These are phyloP conservation scores for Pachysandra terminalis DNA, from an alignment of 164 flowering plant species.

Conservation along the genomic window DNA sequence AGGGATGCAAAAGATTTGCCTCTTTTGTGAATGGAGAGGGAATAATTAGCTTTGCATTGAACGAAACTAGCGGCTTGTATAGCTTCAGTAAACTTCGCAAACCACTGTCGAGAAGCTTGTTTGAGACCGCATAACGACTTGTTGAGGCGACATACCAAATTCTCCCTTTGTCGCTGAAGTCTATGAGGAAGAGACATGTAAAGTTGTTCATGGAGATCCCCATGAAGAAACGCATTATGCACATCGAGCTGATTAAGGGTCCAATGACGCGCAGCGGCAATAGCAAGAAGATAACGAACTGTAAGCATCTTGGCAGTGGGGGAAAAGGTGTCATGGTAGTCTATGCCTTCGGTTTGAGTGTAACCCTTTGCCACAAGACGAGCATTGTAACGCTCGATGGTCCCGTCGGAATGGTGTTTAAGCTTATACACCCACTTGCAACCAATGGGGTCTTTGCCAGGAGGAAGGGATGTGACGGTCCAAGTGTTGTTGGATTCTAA, in stretches of 20 bases:
- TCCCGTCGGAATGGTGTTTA: background rate
- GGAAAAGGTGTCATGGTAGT: constrained; percentile 2
- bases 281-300: background rate
- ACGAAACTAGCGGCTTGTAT: no score
- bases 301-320: background rate
- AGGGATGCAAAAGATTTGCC: no score
- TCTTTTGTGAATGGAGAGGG: no score
- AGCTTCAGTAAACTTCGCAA: no score
- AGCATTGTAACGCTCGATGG: background rate
- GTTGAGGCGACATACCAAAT: no score
- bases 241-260: background rate
- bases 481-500: background rate
- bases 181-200: no score
- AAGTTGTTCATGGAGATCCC: no score
- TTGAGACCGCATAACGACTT: no score
- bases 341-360: background rate
- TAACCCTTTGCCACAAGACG: background rate
- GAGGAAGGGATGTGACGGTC: background rate
- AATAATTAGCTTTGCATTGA: no score
- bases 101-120: no score
- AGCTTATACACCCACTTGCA: constrained; percentile 4
- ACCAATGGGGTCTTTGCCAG: background rate
- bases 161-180: no score
- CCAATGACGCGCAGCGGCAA: background rate
- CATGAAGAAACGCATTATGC: background rate